Base-by-base conservation (phyloP, 306 rosid species). In the Gynostemma pentaphyllum region DNA sequence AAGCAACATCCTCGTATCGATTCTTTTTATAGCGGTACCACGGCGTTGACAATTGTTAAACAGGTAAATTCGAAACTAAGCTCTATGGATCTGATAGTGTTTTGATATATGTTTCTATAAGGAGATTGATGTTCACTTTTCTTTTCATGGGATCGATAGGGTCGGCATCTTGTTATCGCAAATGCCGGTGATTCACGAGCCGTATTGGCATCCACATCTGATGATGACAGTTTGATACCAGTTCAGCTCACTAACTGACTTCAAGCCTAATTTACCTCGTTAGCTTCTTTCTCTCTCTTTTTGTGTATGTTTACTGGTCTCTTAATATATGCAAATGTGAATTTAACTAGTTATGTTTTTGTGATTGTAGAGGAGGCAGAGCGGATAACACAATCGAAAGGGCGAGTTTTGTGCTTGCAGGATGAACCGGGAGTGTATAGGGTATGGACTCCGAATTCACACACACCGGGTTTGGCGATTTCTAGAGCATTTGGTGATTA, bases 121-220 rank as follows among this genome's bases (percentile, higher is more conserved):
- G 51, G 28, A 53, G 27, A 14, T 23, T 26, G 9, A 9, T 32
- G 16, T 6, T 39, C 11, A 2, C 2, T 9, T 13, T 23, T 39
- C 26, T 56, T 56, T 32, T 56, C 27, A 22, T 56, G 16, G 9
- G 18, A 34, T 2, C 5, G 41, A 32, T 66, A 92, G 99, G 99
- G 99, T 32, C 94, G 83, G 5, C 68, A 72, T 15, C 51, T 92
- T 37, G 52, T 86, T 3, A 56, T 88, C 66, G 94, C 96, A 47
- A 92, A 92, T 67, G 99, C 89, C 13, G 99, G 99, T 0, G 99
- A 92, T 51, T 92, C 99, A 51, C 90, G 99, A 7, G 96, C 99
- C 48, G 99, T 92, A 15, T 70, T 92, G 66, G 99, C 76, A 7
- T 81, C 95, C 27, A 79, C 79, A 74, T 81, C 74, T 12, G 90